Evolutionary conservation across 441 rosid species (phyloP).

Genomic region (Macaranga tanarius): DNA sequence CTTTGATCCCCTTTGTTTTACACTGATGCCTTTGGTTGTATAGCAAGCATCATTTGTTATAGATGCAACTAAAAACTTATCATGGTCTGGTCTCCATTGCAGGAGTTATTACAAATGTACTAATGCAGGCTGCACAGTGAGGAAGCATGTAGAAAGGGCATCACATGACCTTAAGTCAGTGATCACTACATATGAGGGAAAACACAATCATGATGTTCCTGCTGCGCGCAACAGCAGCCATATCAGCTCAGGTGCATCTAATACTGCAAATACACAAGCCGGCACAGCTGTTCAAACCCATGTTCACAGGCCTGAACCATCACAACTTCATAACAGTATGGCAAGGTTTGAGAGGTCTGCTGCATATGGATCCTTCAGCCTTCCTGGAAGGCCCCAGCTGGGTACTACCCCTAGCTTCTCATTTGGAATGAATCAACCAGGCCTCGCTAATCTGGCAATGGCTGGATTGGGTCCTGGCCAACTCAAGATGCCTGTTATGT

Average conservation of each 20-base stretch:
- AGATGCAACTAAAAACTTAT: constrained; percentile 2
- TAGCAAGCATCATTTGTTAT: neutral
- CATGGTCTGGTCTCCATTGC: constrained; percentile 20
- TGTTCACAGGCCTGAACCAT: constrained; percentile 45
- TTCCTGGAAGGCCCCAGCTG: constrained; percentile 56
- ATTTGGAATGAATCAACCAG: constrained; percentile 54
- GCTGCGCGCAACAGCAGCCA: constrained; percentile 91
- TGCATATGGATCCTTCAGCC: constrained; percentile 44
- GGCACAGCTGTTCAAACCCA: constrained; percentile 40
- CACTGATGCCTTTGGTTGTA: too few species aligned
- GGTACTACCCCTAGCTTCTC: constrained; percentile 52
- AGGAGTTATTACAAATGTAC: constrained; percentile 99
- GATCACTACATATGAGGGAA: constrained; percentile 94
- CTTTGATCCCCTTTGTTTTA: neutral
- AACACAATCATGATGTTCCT: constrained; percentile 93
- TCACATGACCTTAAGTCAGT: constrained; percentile 91
- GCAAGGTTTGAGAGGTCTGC: constrained; percentile 46
- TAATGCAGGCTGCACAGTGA: constrained; percentile 78
- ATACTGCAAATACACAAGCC: constrained; percentile 26
- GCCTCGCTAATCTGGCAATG: constrained; percentile 60
- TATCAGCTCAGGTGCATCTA: constrained; percentile 44
- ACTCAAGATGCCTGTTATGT: constrained; percentile 54
- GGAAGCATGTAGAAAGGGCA: constrained; percentile 98
- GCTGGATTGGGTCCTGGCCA: constrained; percentile 63
- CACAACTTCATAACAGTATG: constrained; percentile 54